Evolutionary conservation across 2,329 filamentous ascomycete genomes (phyloP).

Genomic region (Gaeumannomyces sp.): DNA sequence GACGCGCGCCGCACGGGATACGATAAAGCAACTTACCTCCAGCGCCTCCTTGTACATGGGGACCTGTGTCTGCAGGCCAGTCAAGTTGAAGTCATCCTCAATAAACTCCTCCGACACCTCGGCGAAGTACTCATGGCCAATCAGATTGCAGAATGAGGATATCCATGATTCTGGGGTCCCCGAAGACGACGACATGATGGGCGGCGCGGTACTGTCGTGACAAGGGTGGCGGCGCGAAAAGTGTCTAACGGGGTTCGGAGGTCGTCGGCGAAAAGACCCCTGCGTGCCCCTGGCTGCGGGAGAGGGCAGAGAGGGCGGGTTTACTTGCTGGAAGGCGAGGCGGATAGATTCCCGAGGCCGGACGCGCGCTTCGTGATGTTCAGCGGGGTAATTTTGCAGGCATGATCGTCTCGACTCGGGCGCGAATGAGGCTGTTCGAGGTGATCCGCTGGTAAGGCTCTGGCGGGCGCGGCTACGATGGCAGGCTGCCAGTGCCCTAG

Average conservation of each 20-base stretch:
- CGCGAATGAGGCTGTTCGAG: conserved; percentile 1
- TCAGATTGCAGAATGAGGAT: conserved; percentile 87
- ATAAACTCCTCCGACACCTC: conserved; percentile 99
- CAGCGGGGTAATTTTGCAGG: conserved; percentile 10
- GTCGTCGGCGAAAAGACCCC: background rate
- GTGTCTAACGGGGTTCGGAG: background rate
- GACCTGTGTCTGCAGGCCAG: conserved; percentile 88
- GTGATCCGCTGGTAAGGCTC: background rate
- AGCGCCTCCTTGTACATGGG: conserved; percentile 98
- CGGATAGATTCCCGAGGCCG: conserved; percentile 2
- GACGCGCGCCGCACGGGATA: background rate
- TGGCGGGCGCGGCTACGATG: background rate
- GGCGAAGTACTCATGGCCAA: conserved; percentile 98
- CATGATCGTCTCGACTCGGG: conserved; percentile 6
- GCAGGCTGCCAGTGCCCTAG: background rate
- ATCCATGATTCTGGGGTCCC: conserved; percentile 86
- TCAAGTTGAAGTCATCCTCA: conserved; percentile 99
- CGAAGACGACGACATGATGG: conserved; percentile 53
- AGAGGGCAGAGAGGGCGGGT: background rate
- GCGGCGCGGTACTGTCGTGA: background rate
- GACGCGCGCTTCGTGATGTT: conserved; percentile 9
- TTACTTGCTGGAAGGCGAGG: background rate
- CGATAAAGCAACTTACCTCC: conserved; percentile 47
- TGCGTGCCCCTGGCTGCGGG: background rate
- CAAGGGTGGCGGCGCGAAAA: background rate